These are phyloP conservation scores for Ustilago crameri DNA, from an alignment of 1,284 basidiomycete genomes.

Conservation along the genomic window DNA sequence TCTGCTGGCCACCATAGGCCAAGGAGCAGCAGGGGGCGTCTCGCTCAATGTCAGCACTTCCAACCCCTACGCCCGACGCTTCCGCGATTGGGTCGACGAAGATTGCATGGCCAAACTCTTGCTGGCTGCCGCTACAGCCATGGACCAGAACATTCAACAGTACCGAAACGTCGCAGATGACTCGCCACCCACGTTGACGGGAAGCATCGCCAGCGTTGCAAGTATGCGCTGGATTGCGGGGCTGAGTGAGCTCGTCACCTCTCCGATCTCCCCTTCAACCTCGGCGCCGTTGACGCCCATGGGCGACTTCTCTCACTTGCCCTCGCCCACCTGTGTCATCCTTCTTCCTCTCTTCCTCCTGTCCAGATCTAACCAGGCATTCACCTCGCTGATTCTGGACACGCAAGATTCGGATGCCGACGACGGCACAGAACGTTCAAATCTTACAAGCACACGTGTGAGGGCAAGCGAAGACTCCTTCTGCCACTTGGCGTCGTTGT, in stretches of 20 bases:
- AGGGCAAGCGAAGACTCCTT: slow-evolving; percentile 34
- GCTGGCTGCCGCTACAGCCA: slow-evolving; percentile 28
- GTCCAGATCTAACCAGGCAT: slow-evolving; percentile 49
- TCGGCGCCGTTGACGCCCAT: slow-evolving; percentile 12
- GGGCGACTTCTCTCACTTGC: slow-evolving; percentile 40
- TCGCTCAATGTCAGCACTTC: slow-evolving; percentile 44
- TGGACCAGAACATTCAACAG: slow-evolving; percentile 26
- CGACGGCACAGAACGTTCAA: not conserved
- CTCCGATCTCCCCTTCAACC: slow-evolving; percentile 7
- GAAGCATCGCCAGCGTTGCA: slow-evolving; percentile 36
- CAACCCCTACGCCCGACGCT: slow-evolving; percentile 49
- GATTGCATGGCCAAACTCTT: slow-evolving; percentile 48
- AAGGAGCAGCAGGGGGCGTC: slow-evolving; percentile 29
- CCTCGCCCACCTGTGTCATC: slow-evolving; percentile 35
- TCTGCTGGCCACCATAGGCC: slow-evolving; percentile 61
- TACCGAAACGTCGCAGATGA: slow-evolving; percentile 47
- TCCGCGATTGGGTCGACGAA: slow-evolving; percentile 54
- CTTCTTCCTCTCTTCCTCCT: slow-evolving; percentile 52
- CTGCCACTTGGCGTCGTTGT: slow-evolving; percentile 45
- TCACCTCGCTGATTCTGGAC: slow-evolving; percentile 41
- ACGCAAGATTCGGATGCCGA: slow-evolving; percentile 10
- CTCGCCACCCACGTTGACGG: slow-evolving; percentile 33
- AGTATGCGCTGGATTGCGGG: slow-evolving; percentile 46
- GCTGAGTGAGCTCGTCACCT: slow-evolving; percentile 30
- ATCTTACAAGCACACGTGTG: slow-evolving; percentile 2